These are phyloP conservation scores for Rhizophagus clarus DNA, from an alignment of 192 early-diverging fungal genomes.

Conservation along the genomic window DNA sequence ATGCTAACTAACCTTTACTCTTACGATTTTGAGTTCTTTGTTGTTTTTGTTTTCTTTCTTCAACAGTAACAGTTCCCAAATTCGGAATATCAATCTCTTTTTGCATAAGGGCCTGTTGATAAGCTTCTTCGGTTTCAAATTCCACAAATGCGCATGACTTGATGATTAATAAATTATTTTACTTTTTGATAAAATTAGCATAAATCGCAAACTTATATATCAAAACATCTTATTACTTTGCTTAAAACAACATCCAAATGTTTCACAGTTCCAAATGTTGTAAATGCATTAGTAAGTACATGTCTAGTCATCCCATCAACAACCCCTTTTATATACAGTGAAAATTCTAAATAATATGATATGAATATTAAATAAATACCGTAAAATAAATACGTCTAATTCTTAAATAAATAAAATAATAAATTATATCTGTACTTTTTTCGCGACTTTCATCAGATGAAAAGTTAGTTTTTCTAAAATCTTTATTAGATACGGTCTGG, in stretches of 20 bases:
- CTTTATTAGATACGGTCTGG: too few relatives aligned
- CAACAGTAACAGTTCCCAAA: slow-evolving; percentile 44
- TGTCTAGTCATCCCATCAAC: slow-evolving; percentile 51
- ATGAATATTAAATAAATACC: neutral
- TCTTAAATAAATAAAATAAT: neutral
- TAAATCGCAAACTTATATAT: too few relatives aligned
- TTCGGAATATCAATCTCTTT: slow-evolving; percentile 43
- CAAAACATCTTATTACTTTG: neutral
- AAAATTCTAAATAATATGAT: slow-evolving; percentile 49
- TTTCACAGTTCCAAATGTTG: slow-evolving; percentile 57
- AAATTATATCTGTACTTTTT: too few relatives aligned
- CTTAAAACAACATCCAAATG: slow-evolving; percentile 56
- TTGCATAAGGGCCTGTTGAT: slow-evolving; percentile 66
- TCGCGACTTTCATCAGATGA: too few relatives aligned
- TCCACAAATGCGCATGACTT: slow-evolving; percentile 73
- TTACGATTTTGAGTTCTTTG: too few relatives aligned
- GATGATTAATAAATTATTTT: neutral
- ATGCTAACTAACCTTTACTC: too few relatives aligned
- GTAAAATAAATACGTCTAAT: too few relatives aligned
- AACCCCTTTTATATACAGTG: slow-evolving; percentile 67
- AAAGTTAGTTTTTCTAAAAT: too few relatives aligned
- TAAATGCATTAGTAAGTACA: slow-evolving; percentile 59
- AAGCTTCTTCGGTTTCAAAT: slow-evolving; percentile 62
- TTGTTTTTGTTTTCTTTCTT: slow-evolving; percentile 43
- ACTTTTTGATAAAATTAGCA: too few relatives aligned